Evolutionary conservation across 1,284 basidiomycete genomes (phyloP).

Genomic region (Trametes polyzona): DNA sequence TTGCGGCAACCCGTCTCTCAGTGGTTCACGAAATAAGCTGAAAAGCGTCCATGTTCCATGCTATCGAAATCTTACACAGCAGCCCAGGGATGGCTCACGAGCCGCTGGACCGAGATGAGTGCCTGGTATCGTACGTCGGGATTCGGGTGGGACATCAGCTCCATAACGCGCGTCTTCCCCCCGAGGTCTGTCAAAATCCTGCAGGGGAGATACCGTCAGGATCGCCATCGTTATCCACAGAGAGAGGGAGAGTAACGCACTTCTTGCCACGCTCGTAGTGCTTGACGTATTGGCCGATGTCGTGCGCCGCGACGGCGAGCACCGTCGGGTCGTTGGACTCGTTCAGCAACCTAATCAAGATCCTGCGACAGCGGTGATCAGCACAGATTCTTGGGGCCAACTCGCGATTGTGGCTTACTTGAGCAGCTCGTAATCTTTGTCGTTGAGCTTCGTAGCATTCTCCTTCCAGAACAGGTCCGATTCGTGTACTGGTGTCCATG

Average conservation of each 20-base stretch:
- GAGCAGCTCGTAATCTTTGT: constrained; percentile 79
- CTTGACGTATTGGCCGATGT: constrained; percentile 93
- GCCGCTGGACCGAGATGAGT: constrained; percentile 80
- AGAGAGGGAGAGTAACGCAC: constrained; percentile 48
- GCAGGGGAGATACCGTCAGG: constrained; percentile 8
- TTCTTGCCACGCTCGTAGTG: constrained; percentile 90
- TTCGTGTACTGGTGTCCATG: constrained; percentile 95
- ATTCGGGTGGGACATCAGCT: constrained; percentile 89
- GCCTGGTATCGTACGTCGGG: constrained; percentile 92
- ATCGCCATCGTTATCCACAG: not conserved
- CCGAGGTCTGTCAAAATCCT: constrained; percentile 84
- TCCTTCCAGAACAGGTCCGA: constrained; percentile 98
- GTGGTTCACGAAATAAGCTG: too few species aligned
- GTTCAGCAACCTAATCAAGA: constrained; percentile 72
- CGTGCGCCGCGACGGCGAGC: constrained; percentile 88
- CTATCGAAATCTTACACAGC: constrained; percentile 29
- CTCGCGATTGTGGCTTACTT: constrained; percentile 57
- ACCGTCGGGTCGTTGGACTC: constrained; percentile 76
- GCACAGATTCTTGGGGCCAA: not conserved
- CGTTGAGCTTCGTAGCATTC: constrained; percentile 85
- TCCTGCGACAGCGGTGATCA: constrained; percentile 47
- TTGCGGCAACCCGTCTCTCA: not conserved
- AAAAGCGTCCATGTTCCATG: constrained; percentile 15
- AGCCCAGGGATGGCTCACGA: constrained; percentile 81
- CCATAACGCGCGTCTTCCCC: constrained; percentile 92